These are phyloP conservation scores for Hypoxylon sp. DNA, from an alignment of 2,329 filamentous ascomycete species.

Conservation along the genomic window DNA sequence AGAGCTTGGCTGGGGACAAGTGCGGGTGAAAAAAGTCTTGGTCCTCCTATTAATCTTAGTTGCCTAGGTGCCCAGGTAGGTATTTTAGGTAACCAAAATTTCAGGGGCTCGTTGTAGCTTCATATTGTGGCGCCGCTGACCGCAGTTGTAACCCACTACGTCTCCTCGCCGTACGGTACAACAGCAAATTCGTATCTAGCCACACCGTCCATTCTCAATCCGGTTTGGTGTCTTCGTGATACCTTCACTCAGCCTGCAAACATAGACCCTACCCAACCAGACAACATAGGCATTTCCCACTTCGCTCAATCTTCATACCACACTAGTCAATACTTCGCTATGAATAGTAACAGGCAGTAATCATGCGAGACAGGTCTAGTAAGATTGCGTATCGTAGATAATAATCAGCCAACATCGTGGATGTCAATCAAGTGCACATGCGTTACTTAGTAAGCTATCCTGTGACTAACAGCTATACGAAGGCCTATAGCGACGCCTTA, in stretches of 20 bases:
- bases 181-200: constrained; percentile 13
- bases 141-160: constrained; percentile 26
- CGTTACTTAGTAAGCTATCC: not conserved
- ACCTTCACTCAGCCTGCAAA: constrained; percentile 11
- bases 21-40: constrained; percentile 11
- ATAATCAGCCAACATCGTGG: constrained; percentile 4
- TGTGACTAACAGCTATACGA: not conserved
- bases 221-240: constrained; percentile 10
- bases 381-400: not conserved
- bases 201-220: constrained; percentile 2
- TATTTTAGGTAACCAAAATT: constrained; percentile 22
- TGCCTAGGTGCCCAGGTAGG: not conserved
- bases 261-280: not conserved
- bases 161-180: constrained; percentile 2
- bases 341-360: constrained; percentile 12
- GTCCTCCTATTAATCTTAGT: constrained; percentile 26
- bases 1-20: constrained; percentile 12
- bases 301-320: not conserved
- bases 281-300: not conserved
- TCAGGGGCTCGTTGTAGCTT: constrained; percentile 29
- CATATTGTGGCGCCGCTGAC: constrained; percentile 35
- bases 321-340: constrained; percentile 3
- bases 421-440: not conserved
- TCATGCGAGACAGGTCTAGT: constrained; percentile 4
- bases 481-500: constrained; percentile 58